phyloP scores from a whole-genome alignment of 306 rosid species.

The Chamaecrista fasciculata region DNA sequence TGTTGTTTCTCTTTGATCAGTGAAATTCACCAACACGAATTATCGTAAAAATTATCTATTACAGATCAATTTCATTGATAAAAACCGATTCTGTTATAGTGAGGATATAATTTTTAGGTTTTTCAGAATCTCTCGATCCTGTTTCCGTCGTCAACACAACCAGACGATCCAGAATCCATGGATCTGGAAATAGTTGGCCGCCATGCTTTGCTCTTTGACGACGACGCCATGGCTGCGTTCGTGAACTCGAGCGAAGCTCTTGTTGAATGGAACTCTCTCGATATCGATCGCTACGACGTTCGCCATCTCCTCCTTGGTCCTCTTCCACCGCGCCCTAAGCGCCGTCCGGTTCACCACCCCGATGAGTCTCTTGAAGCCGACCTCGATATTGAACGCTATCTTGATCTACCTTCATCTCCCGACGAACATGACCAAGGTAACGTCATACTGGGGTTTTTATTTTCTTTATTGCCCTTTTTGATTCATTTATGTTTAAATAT shows the following conservation, averaged over 20 bases:
- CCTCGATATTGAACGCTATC: conserved; percentile 68
- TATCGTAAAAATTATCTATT: too few species aligned
- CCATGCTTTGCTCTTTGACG: conserved; percentile 82
- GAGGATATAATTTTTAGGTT: neutral
- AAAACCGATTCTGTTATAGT: neutral
- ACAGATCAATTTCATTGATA: too few species aligned
- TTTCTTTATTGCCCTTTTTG: neutral
- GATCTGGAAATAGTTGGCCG: conserved; percentile 75
- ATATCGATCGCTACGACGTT: conserved; percentile 86
- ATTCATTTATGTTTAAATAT: neutral
- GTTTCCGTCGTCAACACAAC: neutral
- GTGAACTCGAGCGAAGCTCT: conserved; percentile 71
- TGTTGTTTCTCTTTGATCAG: neutral
- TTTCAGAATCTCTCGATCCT: neutral
- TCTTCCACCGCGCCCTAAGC: conserved; percentile 59
- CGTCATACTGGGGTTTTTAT: neutral
- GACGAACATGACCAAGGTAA: conserved; percentile 58
- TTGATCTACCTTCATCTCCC: conserved; percentile 59
- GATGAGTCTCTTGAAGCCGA: conserved; percentile 45
- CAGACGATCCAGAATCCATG: conserved; percentile 37
- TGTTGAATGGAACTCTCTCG: conserved; percentile 85
- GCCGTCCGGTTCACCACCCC: conserved; percentile 42
- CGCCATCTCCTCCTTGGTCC: conserved; percentile 78
- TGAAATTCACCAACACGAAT: neutral
- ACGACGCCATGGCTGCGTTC: conserved; percentile 72